Evolutionary conservation across 352 stramenopile species (phyloP).

Genomic region (Globisporangium acanthophoron): DNA sequence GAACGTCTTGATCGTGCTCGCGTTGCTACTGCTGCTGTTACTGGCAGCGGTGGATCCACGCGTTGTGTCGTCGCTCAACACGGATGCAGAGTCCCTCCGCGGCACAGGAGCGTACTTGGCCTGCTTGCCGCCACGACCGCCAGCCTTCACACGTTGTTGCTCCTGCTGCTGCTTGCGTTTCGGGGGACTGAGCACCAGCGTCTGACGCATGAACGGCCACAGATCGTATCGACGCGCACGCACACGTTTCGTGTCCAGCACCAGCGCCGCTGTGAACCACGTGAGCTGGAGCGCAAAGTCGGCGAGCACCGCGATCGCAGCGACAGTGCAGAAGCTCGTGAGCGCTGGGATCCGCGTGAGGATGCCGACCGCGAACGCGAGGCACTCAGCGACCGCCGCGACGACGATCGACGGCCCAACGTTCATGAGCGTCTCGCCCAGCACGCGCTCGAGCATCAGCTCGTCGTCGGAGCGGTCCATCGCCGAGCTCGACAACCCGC

Average conservation of each 20-base stretch:
- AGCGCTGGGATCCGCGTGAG: constrained; percentile 87
- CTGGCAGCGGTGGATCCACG: background rate
- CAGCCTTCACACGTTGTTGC: background rate
- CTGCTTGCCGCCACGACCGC: background rate
- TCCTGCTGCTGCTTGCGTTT: constrained; percentile 18
- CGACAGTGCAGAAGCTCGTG: constrained; percentile 84
- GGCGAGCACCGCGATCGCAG: constrained; percentile 67
- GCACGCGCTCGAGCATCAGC: constrained; percentile 48
- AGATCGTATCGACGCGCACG: constrained; percentile 65
- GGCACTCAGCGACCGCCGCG: constrained; percentile 73
- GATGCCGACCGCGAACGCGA: constrained; percentile 78
- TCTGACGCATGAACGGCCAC: constrained; percentile 59
- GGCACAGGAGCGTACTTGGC: background rate
- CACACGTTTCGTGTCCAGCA: constrained; percentile 66
- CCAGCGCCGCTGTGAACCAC: constrained; percentile 82
- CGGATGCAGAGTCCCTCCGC: background rate
- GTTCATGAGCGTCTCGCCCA: constrained; percentile 71
- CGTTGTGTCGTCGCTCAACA: background rate
- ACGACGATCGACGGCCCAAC: constrained; percentile 85
- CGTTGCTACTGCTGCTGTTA: constrained; percentile 2
- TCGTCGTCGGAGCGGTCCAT: constrained; percentile 30
- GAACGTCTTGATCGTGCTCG: constrained; percentile 48
- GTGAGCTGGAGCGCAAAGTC: constrained; percentile 85
- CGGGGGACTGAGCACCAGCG: constrained; percentile 30
- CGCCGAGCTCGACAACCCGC: constrained; percentile 27